These are phyloP conservation scores for Aspergillus chevalieri DNA, from an alignment of 2,329 filamentous ascomycete species.

Conservation along the genomic window DNA sequence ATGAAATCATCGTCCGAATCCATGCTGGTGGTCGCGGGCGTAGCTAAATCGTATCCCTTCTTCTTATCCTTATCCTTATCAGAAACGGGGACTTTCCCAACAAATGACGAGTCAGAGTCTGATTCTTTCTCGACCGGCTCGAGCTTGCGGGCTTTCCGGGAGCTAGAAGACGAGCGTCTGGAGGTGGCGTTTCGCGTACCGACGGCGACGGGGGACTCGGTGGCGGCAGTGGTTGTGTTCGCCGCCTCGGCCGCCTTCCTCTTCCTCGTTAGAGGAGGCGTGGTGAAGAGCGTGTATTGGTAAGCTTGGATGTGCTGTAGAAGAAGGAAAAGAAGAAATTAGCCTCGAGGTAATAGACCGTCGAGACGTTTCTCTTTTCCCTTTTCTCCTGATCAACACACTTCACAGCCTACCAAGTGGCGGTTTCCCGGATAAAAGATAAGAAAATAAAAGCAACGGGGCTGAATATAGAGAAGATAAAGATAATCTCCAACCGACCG, in stretches of 20 bases:
- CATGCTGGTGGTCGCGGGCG: conserved; percentile 56
- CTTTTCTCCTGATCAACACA: conserved; percentile 14
- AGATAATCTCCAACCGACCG: too few relatives aligned
- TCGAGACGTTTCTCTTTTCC: conserved; percentile 19
- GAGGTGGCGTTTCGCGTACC: conserved; percentile 19
- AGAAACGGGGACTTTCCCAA: conserved; percentile 7
- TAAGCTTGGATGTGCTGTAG: conserved; percentile 16
- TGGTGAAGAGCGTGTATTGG: conserved; percentile 35
- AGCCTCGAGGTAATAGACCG: conserved; percentile 11
- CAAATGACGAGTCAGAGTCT: conserved; percentile 6
- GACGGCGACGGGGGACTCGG: conserved; percentile 8
- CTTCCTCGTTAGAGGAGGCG: conserved; percentile 49
- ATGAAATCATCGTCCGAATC: conserved; percentile 94
- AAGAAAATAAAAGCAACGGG: too few relatives aligned
- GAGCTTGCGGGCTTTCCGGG: conserved; percentile 12
- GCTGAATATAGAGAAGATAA: too few relatives aligned
- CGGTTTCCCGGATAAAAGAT: too few relatives aligned
- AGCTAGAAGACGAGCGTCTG: conserved; percentile 9
- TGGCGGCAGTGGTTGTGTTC: conserved; percentile 24
- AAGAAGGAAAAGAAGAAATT: conserved; percentile 12
- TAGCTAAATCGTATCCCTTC: conserved; percentile 32
- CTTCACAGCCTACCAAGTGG: conserved; percentile 9
- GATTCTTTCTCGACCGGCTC: conserved; percentile 5
- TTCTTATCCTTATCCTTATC: conserved; percentile 14
- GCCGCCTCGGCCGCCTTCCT: conserved; percentile 48